These are phyloP conservation scores for Oryza glaberrima DNA, from an alignment of 176 grass and related monocot species.

Conservation along the genomic window DNA sequence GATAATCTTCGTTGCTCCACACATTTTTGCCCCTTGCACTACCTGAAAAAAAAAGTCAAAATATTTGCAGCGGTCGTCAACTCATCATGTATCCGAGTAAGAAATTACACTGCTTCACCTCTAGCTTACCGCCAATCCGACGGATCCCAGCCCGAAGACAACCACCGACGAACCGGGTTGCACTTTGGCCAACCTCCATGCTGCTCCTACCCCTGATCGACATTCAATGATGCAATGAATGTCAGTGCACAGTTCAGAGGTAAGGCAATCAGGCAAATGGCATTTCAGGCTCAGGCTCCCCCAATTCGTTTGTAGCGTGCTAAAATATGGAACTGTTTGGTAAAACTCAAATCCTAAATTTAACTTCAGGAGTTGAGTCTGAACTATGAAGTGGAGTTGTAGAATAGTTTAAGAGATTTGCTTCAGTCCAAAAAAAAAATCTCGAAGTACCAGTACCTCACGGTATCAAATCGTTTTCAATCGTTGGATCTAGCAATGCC, in stretches of 20 bases:
- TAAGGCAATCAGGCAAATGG: no score
- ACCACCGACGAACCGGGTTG: slow-evolving; percentile 57
- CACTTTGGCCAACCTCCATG: slow-evolving; percentile 71
- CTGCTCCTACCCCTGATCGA: slow-evolving; percentile 62
- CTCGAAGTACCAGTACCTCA: no score
- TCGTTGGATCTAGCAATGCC: no score
- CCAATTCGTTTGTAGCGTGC: not conserved
- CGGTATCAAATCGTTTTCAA: no score
- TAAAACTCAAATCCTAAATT: no score
- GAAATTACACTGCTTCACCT: not conserved
- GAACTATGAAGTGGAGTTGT: no score
- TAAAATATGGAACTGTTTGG: no score
- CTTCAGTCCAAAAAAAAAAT: no score
- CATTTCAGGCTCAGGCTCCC: no score
- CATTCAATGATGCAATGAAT: not conserved
- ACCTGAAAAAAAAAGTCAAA: slow-evolving; percentile 36
- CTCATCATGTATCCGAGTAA: not conserved
- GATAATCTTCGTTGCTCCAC: slow-evolving; percentile 59
- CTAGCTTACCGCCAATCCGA: slow-evolving; percentile 65
- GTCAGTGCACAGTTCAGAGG: not conserved
- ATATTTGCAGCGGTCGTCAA: not conserved
- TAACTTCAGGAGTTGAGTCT: no score
- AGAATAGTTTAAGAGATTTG: no score
- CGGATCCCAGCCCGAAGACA: slow-evolving; percentile 70
- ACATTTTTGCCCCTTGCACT: slow-evolving; percentile 64